Evolutionary conservation across 371 early-diverging fungal species (phyloP).

Genomic region (Phascolomyces articulosus): DNA sequence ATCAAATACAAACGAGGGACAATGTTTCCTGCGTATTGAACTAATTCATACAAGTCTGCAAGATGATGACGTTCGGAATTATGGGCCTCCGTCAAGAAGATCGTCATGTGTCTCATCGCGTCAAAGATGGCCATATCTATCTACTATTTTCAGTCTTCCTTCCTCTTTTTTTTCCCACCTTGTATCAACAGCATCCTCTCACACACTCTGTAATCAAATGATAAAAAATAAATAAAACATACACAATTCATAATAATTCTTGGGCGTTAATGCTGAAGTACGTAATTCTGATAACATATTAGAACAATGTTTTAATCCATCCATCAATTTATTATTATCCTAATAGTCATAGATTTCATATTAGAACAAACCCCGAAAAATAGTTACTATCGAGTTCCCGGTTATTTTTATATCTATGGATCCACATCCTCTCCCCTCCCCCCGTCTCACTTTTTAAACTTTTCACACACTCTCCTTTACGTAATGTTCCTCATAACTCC

Average conservation of each 20-base stretch:
- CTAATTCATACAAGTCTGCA: constrained; percentile 94
- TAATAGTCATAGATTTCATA: constrained; percentile 23
- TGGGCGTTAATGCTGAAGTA: constrained; percentile 91
- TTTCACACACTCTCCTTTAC: no score
- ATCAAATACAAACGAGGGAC: constrained; percentile 97
- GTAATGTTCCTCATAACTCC: not conserved
- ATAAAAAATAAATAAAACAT: constrained; percentile 26
- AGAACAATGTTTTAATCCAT: constrained; percentile 95
- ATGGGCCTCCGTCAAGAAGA: constrained; percentile 88
- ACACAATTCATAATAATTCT: constrained; percentile 98
- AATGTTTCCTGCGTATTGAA: constrained; percentile 96
- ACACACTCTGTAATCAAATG: not conserved
- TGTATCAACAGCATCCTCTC: no score
- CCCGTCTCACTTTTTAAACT: no score
- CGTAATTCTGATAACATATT: constrained; percentile 95
- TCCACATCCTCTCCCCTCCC: no score
- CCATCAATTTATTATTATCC: constrained; percentile 91
- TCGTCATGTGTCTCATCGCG: constrained; percentile 86
- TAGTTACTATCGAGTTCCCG: no score
- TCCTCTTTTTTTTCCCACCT: not conserved
- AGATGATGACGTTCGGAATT: constrained; percentile 84
- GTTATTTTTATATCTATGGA: no score
- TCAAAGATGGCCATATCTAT: constrained; percentile 96
- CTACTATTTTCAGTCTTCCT: not conserved
- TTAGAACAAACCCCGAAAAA: no score